A percentile compares a stretch with the other conserved stretches of the same genome.
Conservation (phyloP, 306 rosid species). For the Malus sylvestris region DNA sequence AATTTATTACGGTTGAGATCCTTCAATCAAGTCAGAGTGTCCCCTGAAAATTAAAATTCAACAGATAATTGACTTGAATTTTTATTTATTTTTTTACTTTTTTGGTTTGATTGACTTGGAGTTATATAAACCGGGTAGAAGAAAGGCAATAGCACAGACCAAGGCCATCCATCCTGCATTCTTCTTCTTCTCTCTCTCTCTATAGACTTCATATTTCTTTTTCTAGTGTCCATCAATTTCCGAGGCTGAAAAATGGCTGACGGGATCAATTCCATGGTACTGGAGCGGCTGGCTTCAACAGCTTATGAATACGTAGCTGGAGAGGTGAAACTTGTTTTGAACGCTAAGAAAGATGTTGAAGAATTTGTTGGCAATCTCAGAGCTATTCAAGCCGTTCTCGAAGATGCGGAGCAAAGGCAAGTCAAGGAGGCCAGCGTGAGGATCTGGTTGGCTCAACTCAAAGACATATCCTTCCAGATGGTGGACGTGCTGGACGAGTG, state of each 20-base stretch:
- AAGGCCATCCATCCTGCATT: background rate
- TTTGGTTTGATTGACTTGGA: too few species aligned
- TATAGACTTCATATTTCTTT: background rate
- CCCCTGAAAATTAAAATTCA: too few species aligned
- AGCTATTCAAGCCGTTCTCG: background rate
- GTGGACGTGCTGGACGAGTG: conserved; percentile 1
- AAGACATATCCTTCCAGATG: background rate
- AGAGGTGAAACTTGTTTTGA: background rate
- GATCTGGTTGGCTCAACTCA: background rate
- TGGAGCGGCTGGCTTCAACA: background rate
- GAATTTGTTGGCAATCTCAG: background rate
- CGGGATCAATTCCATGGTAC: background rate
- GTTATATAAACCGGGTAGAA: background rate
- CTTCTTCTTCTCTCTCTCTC: background rate
- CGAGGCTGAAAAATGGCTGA: background rate
- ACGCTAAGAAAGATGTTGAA: background rate
- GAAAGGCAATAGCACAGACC: background rate
- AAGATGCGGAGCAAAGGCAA: background rate
- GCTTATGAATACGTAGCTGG: background rate
- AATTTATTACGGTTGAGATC: too few species aligned
- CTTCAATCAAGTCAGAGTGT: too few species aligned
- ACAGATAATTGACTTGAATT: too few species aligned
- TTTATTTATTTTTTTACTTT: too few species aligned
- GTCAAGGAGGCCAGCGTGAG: background rate
- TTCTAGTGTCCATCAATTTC: background rate